Conservation (phyloP, 1,139 yeast genomes). For the Debaryomyces robertsiae region DNA sequence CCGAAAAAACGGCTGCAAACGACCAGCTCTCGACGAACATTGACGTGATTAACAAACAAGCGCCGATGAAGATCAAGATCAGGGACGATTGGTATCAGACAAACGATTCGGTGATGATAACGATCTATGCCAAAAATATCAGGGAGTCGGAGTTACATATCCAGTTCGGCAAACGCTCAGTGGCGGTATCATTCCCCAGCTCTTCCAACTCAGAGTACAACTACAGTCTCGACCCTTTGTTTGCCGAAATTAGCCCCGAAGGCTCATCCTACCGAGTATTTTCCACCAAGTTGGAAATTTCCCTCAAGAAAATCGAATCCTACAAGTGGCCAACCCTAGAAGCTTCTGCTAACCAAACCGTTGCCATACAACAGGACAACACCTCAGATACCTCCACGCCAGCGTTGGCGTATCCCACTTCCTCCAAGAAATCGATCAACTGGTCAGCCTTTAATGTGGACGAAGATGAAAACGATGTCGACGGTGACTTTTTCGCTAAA, state of each 20-base stretch:
- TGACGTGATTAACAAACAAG: slow-evolving; percentile 39
- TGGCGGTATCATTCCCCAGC: slow-evolving; percentile 49
- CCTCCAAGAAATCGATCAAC: slow-evolving; percentile 60
- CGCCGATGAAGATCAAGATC: slow-evolving; percentile 48
- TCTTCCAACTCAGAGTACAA: slow-evolving; percentile 48
- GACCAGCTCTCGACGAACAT: slow-evolving; percentile 29
- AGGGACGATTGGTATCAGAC: slow-evolving; percentile 85
- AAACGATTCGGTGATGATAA: slow-evolving; percentile 55
- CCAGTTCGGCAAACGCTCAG: slow-evolving; percentile 33
- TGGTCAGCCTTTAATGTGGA: slow-evolving; percentile 72
- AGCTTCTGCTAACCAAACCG: slow-evolving; percentile 16
- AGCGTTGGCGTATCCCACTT: slow-evolving; percentile 56
- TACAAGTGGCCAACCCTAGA: slow-evolving; percentile 52
- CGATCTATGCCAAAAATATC: slow-evolving; percentile 71
- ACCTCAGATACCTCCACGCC: slow-evolving; percentile 11
- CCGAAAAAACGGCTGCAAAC: slow-evolving; percentile 8
- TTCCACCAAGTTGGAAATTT: slow-evolving; percentile 75
- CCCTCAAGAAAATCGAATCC: slow-evolving; percentile 38
- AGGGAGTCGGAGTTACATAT: slow-evolving; percentile 47
- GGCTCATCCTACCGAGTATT: slow-evolving; percentile 54
- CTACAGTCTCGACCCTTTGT: slow-evolving; percentile 54
- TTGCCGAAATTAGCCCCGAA: slow-evolving; percentile 49
- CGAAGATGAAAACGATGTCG: slow-evolving; percentile 48
- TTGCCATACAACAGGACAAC: slow-evolving; percentile 9
- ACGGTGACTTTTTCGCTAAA: slow-evolving; percentile 73